Evolutionary conservation across 225 moss, liverwort and hornwort species (phyloP).

Genomic region (Bryum argenteum): DNA sequence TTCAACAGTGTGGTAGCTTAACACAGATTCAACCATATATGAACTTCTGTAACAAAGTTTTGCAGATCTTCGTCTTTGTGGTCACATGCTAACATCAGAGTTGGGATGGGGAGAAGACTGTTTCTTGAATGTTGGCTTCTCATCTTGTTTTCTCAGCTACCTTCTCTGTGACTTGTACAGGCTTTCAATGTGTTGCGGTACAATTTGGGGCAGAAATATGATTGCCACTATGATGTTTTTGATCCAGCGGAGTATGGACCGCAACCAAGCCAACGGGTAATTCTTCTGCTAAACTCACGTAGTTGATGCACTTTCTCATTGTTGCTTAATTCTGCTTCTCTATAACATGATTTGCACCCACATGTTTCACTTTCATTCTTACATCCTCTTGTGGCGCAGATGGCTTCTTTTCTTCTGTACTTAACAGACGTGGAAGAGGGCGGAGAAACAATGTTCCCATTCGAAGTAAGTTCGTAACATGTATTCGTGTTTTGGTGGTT

Average conservation of each 20-base stretch:
- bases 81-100: not conserved
- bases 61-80: conserved; percentile 2
- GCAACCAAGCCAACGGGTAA: conserved; percentile 94
- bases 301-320: no score
- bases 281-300: conserved; percentile 8
- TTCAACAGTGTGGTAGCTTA: conserved; percentile 10
- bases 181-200: conserved; percentile 96
- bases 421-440: conserved; percentile 98
- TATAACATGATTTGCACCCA: not conserved
- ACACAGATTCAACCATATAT: not conserved
- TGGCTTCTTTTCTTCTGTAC: conserved; percentile 95
- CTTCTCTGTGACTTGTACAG: conserved; percentile 44
- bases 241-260: conserved; percentile 96
- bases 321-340: no score
- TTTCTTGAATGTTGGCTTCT: not conserved
- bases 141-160: conserved; percentile 19
- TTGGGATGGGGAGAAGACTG: not conserved
- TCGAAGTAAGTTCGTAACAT: conserved; percentile 59
- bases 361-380: not conserved
- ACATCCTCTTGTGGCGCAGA: conserved; percentile 28
- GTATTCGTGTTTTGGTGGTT: not conserved
- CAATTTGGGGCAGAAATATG: conserved; percentile 90
- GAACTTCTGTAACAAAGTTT: not conserved
- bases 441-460: conserved; percentile 99
- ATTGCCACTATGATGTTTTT: conserved; percentile 95